Evolutionary conservation across 2,329 filamentous ascomycete genomes (phyloP).

Genomic region (Fusarium pseudonygamai): DNA sequence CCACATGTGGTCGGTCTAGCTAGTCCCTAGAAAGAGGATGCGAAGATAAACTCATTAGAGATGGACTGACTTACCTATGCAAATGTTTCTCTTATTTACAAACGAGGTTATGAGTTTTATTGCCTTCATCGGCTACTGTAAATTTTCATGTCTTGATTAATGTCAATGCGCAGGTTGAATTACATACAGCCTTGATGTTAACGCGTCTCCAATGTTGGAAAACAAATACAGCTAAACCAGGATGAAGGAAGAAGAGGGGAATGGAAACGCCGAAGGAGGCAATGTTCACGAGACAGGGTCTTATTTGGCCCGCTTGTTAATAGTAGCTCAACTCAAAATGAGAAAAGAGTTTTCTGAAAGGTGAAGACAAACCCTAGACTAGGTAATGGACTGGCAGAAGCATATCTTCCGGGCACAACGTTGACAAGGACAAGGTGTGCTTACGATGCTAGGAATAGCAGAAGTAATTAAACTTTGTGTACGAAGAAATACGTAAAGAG

Average conservation of each 20-base stretch:
- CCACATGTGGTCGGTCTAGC: background rate
- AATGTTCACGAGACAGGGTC: conserved; percentile 6
- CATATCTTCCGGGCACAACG: background rate
- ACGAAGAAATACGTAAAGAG: background rate
- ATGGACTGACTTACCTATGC: background rate
- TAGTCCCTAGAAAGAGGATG: background rate
- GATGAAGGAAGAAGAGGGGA: background rate
- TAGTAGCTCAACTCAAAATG: background rate
- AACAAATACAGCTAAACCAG: background rate
- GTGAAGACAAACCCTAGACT: background rate
- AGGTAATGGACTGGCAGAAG: conserved; percentile 20
- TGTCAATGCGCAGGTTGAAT: background rate
- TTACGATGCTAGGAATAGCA: background rate
- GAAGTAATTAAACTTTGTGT: background rate
- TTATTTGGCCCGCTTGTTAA: background rate
- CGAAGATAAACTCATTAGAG: background rate
- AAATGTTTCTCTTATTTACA: background rate
- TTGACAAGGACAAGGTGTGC: conserved; percentile 4
- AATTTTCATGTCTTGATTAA: background rate
- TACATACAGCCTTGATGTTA: background rate
- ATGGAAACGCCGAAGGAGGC: background rate
- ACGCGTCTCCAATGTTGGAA: background rate
- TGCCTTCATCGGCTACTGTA: background rate
- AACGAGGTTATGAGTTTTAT: background rate
- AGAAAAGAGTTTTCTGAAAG: background rate